Evolutionary conservation across 441 rosid genomes (phyloP), one percentile per base, ranked within the genome.

Genomic region (Adansonia rubrostipa): DNA sequence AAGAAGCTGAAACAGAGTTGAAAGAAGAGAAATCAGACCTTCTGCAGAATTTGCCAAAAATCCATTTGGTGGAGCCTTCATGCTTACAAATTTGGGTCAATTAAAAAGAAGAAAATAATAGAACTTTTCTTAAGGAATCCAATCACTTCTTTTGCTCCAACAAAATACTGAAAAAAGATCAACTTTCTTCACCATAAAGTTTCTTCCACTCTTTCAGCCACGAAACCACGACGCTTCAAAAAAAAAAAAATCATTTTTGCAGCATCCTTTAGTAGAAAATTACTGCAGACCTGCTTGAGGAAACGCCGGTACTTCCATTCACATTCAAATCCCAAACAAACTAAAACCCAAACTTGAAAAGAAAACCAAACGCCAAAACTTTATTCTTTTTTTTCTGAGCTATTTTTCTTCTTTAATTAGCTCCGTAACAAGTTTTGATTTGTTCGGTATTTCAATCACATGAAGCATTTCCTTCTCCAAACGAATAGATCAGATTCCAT

Each of bases 31-130:
- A 61, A 45, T 76, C 79, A 22, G 67, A 96, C 99, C 99, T 92
- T 94, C 97, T 44, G 83, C 83, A 71, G 91, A 84, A 82, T 86
- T 92, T 13, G 93, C 81, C 82, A 88, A 67, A 60, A 85, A 89
- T 54, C 97, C 99, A 93, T 92, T 94, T 78, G 97, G 77, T 79
- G 94, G 92, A 87, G 88, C 85, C 93, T 92, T 96, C 98, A 96
- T 96, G 88, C 76, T 88, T 74, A 62, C 77, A 79, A 71, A 48
- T 67, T 80, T 28, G 66, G 73, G 65, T 70, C 57, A 73, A 74
- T 68, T 24, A 63, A 48, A 33, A 71, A 71, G 61, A 69, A 50
- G 3, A 4, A 42, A 65, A 72, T 64, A 60, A 54, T 2, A 5
- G 2, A 40, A 61, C 33, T 6, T 71, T 58, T 64, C 54, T 72